Evolutionary conservation across 352 stramenopile genomes (phyloP), one percentile per base, ranked within the genome.

Genomic region (Halophytophthora polymorphica): DNA sequence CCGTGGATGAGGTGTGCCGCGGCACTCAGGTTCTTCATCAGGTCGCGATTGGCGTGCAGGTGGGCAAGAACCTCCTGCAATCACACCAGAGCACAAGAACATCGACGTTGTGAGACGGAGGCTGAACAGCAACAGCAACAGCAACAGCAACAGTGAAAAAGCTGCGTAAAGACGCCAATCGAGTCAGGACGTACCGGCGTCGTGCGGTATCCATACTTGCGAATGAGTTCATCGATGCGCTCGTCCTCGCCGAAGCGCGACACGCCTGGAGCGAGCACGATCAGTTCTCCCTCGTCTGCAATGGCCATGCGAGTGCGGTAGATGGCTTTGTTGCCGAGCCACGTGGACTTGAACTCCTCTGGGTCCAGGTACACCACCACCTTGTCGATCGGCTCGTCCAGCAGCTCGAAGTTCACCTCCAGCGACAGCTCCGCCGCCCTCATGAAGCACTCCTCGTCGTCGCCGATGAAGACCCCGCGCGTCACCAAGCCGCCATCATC

Each of bases 291-390:
- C 29, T 81, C 86, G 50, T 98, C 93, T 4, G 88, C 95, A 56
- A 99, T 98, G 17, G 91, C 92, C 96, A 99, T 98, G 37, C 96
- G 77, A 42, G 96, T 98, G 40, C 96, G 74, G 61, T 99, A 99
- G 57, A 99, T 98, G 29, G 89, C 89, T 66, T 99, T 99, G 77
- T 98, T 98, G 7, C 95, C 96, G 13, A 99, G 69, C 96, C 96
- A 99, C 11, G 96, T 99, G 6, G 95, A 98, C 65, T 98, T 96
- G 78, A 98, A 99, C 64, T 98, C 95, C 21, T 98, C 69, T 18
- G 85, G 78, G 50, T 98, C 96, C 38, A 99, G 59, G 60, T 96
- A 98, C n/a, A 98, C 95, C 1, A 99, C 94, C 17, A 98, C 83
- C 58, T 97, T 98, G 41, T 91, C 77, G 3, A 98, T 69, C 10